Evolutionary conservation across 2,329 filamentous ascomycete genomes (phyloP), one percentile per base, ranked within the genome.

Genomic region (Ceratocystis lukuohia): DNA sequence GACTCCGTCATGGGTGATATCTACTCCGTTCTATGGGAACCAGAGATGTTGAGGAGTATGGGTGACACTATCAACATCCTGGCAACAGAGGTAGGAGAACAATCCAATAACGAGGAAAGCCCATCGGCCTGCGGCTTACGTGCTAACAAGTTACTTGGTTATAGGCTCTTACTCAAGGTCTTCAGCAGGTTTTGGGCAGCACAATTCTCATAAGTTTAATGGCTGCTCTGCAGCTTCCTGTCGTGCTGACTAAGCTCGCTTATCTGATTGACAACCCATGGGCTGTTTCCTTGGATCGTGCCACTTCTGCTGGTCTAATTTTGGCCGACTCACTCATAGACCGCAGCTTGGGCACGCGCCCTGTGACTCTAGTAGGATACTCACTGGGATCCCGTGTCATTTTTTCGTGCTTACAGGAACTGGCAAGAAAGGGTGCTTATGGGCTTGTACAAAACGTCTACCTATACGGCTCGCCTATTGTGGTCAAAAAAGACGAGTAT

Each of bases 221-320:
- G 93, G 88, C 92, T 50, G 91, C 92, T 44, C 79, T 99, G 64
- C 91, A 95, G 74, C 78, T 96, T n/a, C 94, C 94, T 1, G 84
- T 99, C 53, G 87, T 96, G 33, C 79, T 99, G 57, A 92, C 93
- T 0, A 99, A 99, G 74, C 83, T 99, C 8, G 86, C 93, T 0
- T 99, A 99, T 73, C 82, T 99, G 22, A 96, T 99, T 70, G 94
- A 99, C 75, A 99, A 99, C 73, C 94, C 94, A 0, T 99, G 94
- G 94, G 91, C 88, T 30, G 92, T 96, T n/a, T 97, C 94, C 1
- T 83, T 96, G 62, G 91, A 94, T 72, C 86, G 94, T 71, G 94
- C 94, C 37, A 92, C 88, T 72, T 82, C 89, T 66, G 90, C 93
- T 6, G 94, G 94, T 2, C 82, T 96, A 61, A 96, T 99, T 74